Percentiles rank a stretch among this genome's conserved stretches.
These are phyloP conservation scores for Cornus florida DNA, from an alignment of 148 eudicot species.

Conservation along the genomic window DNA sequence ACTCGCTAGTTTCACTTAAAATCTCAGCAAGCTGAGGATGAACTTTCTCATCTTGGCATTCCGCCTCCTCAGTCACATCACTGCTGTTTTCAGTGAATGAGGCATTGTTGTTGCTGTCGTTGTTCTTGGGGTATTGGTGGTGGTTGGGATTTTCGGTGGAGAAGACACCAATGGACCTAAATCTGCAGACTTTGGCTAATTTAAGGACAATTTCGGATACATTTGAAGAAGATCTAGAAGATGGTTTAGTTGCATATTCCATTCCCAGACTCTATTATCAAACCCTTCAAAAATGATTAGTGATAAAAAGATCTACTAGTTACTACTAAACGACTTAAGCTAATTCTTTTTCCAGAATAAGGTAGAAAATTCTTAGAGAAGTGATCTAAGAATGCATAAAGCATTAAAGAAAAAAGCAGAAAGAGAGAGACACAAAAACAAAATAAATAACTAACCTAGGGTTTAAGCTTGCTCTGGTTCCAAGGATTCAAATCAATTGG, in stretches of 20 bases:
- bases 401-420: neutral
- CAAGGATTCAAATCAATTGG: neutral
- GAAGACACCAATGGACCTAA: slow-evolving; percentile 51
- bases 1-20: neutral
- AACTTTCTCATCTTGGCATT: slow-evolving; percentile 21
- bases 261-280: slow-evolving; percentile 12
- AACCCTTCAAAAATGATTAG: neutral
- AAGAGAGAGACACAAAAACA: neutral
- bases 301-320: neutral
- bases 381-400: neutral
- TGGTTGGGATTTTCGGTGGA: slow-evolving; percentile 24
- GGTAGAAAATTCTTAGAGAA: slow-evolving; percentile 8
- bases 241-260: slow-evolving; percentile 33
- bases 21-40: slow-evolving; percentile 19
- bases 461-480: neutral
- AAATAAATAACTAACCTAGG: neutral
- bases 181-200: slow-evolving; percentile 38
- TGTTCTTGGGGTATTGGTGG: neutral
- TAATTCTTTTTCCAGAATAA: slow-evolving; percentile 5
- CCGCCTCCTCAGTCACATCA: slow-evolving; percentile 17
- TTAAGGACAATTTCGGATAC: slow-evolving; percentile 40
- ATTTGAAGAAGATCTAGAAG: slow-evolving; percentile 26
- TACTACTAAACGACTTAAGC: neutral
- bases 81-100: slow-evolving; percentile 17
- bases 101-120: neutral